Percentiles rank a stretch among this genome's conserved stretches.
phyloP scores from a whole-genome alignment of 139 green algal genomes.

The Yamagishiella unicocca region DNA sequence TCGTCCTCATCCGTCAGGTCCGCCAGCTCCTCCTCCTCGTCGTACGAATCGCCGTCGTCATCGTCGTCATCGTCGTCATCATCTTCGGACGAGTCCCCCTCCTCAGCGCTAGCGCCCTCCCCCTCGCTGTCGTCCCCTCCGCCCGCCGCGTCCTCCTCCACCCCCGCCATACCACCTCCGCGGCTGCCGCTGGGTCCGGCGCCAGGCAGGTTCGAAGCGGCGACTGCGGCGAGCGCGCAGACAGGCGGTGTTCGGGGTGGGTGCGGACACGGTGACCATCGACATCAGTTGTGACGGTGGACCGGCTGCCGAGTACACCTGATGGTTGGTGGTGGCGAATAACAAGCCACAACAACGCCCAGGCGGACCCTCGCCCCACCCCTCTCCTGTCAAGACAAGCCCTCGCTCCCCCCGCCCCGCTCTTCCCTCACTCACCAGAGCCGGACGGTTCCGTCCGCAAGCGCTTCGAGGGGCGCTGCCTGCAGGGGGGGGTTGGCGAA shows the following conservation, averaged over 20 bases:
- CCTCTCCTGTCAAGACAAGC: background rate
- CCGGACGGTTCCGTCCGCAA: background rate
- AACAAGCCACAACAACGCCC: too few relatives aligned
- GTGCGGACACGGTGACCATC: too few relatives aligned
- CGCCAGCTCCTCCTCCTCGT: conserved; percentile 35
- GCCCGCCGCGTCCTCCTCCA: background rate
- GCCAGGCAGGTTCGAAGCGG: background rate
- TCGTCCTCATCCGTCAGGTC: conserved; percentile 46
- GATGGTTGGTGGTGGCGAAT: too few relatives aligned
- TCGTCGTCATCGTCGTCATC: background rate
- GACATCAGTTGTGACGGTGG: too few relatives aligned
- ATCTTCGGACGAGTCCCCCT: too few relatives aligned
- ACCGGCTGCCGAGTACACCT: too few relatives aligned
- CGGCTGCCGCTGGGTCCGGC: background rate
- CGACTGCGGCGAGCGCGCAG: background rate
- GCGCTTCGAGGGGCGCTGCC: background rate
- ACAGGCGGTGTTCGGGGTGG: too few relatives aligned
- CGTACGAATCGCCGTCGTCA: background rate
- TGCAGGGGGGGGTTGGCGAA: too few relatives aligned
- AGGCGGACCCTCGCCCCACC: too few relatives aligned
- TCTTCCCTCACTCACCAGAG: background rate
- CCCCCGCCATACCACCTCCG: background rate
- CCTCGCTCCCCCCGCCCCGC: background rate
- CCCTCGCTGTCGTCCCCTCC: background rate
- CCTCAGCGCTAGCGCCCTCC: background rate